A percentile compares a stretch with the other conserved stretches of the same genome.
Evolutionary conservation across 2,329 filamentous ascomycete genomes (phyloP).

Genomic region (Fusarium penzigii): DNA sequence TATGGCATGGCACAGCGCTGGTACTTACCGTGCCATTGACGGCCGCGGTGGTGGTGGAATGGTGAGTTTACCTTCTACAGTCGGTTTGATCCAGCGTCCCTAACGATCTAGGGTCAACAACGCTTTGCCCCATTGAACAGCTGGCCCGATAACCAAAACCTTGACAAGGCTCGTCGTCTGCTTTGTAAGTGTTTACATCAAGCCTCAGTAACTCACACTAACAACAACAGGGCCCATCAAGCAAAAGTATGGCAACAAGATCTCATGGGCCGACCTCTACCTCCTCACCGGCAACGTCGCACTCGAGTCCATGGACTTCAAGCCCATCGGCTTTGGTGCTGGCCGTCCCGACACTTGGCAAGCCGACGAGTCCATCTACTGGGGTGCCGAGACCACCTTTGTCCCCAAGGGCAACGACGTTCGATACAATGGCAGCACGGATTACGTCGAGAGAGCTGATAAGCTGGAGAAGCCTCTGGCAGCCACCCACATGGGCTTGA

Average conservation of each 20-base stretch:
- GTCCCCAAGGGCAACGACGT: constrained; percentile 65
- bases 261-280: constrained; percentile 76
- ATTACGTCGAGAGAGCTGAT: constrained; percentile 53
- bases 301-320: constrained; percentile 74
- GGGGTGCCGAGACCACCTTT: constrained; percentile 75
- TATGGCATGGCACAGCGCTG: constrained; percentile 79
- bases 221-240: constrained; percentile 62
- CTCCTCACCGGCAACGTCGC: constrained; percentile 75
- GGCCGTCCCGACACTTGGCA: constrained; percentile 74
- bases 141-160: constrained; percentile 77
- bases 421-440: constrained; percentile 61
- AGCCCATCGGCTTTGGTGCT: constrained; percentile 72
- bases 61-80: constrained; percentile 21
- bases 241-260: constrained; percentile 82
- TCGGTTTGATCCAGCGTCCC: neutral
- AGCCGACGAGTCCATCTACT: constrained; percentile 75
- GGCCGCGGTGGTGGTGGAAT: constrained; percentile 74
- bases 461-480: constrained; percentile 69
- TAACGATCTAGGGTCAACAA: constrained; percentile 60
- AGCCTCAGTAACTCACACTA: neutral
- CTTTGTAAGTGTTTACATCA: constrained; percentile 47
- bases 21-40: constrained; percentile 75
- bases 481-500: constrained; percentile 70
- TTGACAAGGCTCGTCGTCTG: constrained; percentile 79
- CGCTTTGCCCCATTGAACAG: constrained; percentile 78